Percentiles rank a stretch among this genome's conserved stretches.
Conservation (phyloP, 495 filamentous ascomycete genomes). For the Hyaloscypha bicolor region DNA sequence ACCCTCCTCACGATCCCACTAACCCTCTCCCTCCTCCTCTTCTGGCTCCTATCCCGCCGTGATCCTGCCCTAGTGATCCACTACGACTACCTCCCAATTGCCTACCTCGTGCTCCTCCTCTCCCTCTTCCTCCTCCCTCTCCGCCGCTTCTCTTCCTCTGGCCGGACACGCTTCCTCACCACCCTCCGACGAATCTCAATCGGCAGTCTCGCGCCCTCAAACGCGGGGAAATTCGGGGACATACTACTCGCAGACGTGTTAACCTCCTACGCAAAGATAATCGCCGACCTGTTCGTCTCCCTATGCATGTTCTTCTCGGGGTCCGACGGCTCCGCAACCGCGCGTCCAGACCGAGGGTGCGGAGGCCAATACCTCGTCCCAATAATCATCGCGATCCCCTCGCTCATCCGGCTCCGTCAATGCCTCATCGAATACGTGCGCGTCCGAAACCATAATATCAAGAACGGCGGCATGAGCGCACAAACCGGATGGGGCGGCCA, state of each 20-base stretch:
- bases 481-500: constrained; percentile 68
- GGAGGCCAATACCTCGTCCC: constrained; percentile 77
- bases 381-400: constrained; percentile 78
- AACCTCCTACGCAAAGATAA: constrained; percentile 89
- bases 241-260: constrained; percentile 92
- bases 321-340: constrained; percentile 67
- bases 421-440: constrained; percentile 87
- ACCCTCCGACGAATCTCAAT: constrained; percentile 73
- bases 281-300: constrained; percentile 86
- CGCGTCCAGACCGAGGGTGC: constrained; percentile 76
- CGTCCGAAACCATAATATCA: constrained; percentile 57
- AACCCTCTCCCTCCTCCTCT: constrained; percentile 67
- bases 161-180: constrained; percentile 73
- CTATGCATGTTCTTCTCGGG: constrained; percentile 82
- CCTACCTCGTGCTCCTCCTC: constrained; percentile 71
- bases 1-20: constrained; percentile 71
- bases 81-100: constrained; percentile 81
- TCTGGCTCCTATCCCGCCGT: constrained; percentile 80
- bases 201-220: constrained; percentile 76
- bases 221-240: constrained; percentile 90
- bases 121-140: constrained; percentile 73
- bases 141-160: constrained; percentile 66
- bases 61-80: constrained; percentile 64
- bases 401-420: constrained; percentile 84
- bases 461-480: constrained; percentile 33